Evolutionary conservation across 306 rosid species (phyloP).

Genomic region (Cucumis sativus): Cucumber_9930_V3 NC_026657.2:29733001-29733500

Average conservation of each 20-base stretch:
- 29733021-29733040: too few relatives aligned
- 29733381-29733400: conserved; percentile 73
- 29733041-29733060: not conserved
- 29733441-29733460: conserved; percentile 34
- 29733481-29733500: conserved; percentile 99
- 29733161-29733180: too few relatives aligned
- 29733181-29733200: too few relatives aligned
- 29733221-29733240: too few relatives aligned
- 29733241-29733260: too few relatives aligned
- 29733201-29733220: too few relatives aligned
- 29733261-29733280: too few relatives aligned
- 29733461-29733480: conserved; percentile 53
- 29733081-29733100: not conserved
- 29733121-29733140: not conserved
- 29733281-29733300: too few relatives aligned
- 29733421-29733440: conserved; percentile 62
- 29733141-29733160: not conserved
- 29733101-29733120: not conserved
- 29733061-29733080: not conserved
- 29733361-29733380: not conserved
- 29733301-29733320: too few relatives aligned
- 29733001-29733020: not conserved
- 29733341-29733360: too few relatives aligned
- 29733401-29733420: conserved; percentile 40
- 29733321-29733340: too few relatives aligned